Evolutionary conservation across 169 alveolate genomes (phyloP).

Genomic region (Perkinsus olseni): DNA sequence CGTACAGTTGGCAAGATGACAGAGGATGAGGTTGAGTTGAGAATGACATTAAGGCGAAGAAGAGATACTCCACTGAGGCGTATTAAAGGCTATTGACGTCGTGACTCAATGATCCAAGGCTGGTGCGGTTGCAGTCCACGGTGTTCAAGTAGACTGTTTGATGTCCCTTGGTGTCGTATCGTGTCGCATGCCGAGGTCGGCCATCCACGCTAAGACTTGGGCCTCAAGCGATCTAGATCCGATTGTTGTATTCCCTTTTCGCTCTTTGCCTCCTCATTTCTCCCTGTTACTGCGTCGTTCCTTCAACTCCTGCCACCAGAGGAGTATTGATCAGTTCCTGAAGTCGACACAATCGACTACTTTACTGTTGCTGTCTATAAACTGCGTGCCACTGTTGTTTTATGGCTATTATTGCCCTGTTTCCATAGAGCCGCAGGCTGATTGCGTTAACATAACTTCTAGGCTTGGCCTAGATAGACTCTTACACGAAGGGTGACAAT

Average conservation of each 20-base stretch:
- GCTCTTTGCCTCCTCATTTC: too few species aligned
- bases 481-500: too few species aligned
- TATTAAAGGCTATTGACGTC: neutral
- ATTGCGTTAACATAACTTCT: too few species aligned
- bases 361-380: neutral
- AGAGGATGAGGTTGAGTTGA: neutral
- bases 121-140: too few species aligned
- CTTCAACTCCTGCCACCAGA: neutral
- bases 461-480: too few species aligned
- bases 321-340: neutral
- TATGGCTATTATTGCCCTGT: neutral
- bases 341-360: neutral
- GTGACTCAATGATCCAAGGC: too few species aligned
- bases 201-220: neutral
- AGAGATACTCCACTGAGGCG: neutral
- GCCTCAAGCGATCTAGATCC: too few species aligned
- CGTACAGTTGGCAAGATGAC: neutral
- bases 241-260: too few species aligned
- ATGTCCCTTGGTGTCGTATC: too few species aligned
- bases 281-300: neutral
- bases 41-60: neutral
- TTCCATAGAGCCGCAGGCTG: neutral
- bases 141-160: too few species aligned
- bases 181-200: neutral
- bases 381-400: neutral